Base-by-base conservation (phyloP, 345 rosid genomes). In the Rhodamnia argentea region DNA sequence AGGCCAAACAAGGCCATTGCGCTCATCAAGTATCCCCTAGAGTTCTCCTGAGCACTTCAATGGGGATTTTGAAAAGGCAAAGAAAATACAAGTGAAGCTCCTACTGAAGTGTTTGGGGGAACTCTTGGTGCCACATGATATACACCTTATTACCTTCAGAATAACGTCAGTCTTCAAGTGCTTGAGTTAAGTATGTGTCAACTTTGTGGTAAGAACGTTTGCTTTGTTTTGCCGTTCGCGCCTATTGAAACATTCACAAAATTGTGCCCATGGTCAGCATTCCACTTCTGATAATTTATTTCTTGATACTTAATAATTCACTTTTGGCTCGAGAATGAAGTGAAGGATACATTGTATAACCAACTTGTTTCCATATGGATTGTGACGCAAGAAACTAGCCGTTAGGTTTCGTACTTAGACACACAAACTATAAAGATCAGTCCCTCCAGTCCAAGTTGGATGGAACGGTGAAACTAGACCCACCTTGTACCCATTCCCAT, bases 81-180 rank as follows among this genome's bases (percentile, higher is more conserved):
- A 50, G 32, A 10, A 11, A 32, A 52, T 51, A 53, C 32, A 55
- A 60, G 74, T 54, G 24, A 56, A 52, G 70, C 55, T 82, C 86
- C 86, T 32, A 90, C 88, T 92, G 91, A 91, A 93, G 90, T 90
- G 95, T 93, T 92, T 90, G 92, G 92, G 91, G 92, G 92, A 91
- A 90, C 94, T 91, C 93, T 53, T 47, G 90, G 90, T 88, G 88
- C 76, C 88, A 75, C 84, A 85, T 85, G 91, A 87, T 60, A 84
- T 59, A 59, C 12, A 59, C 16, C 32, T 59, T n/a, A 3, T 24
- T 12, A 59, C 29, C 32, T 59, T 59, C 16, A 58, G 14, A 57
- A 13, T 58, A n/a, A 59, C 1, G 32, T 27, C 22, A 8, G 74
- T 14, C 42, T 29, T 12, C 52, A 51, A 13, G 52, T 51, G 52